Base-by-base conservation (phyloP, 345 rosid species). In the Alliaria petiolata region DNA sequence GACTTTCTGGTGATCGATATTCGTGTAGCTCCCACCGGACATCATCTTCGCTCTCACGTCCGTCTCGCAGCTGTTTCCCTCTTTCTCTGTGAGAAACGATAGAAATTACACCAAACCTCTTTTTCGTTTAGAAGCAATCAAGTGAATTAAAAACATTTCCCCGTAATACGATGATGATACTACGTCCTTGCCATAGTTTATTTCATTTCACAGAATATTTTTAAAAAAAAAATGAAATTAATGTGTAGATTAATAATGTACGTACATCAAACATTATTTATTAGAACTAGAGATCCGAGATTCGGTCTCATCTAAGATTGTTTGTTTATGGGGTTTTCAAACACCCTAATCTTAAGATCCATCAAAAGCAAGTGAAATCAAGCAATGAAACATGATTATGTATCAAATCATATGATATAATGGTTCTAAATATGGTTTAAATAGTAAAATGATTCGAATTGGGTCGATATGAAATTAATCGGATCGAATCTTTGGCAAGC, bases 1-100 rank as follows among this genome's bases (percentile, higher is more conserved):
- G 38, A 86, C 92, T 71, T 85, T 78, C 71, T 87, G 96, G 62
- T 84, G 80, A 60, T 92, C 98, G 57, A 92, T 76, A 75, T 75
- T 83, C 3, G 98, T 87, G 81, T 92, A 92, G 25, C 85, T 85
- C 5, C 98, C 96, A 60, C 90, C 81, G 89, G 88, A 86, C 98
- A 89, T 92, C 55, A 39, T 36, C 71, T 53, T 12, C 16, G 36
- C 50, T 76, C 56, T 73, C 79, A 42, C 44, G 9, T 26, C 61
- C 76, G 62, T 33, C 20, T 64, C 26, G 6, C 20, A 20, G 47
- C 19, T 45, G 4, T n/a, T n/a, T n/a, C n/a, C n/a, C n/a, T n/a
- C n/a, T n/a, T n/a, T n/a, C n/a, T n/a, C n/a, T 45, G 25, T 8
- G 51, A 46, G 13, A 46, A 46, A 17, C 26, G 49, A 45, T 34